Evolutionary conservation across 768 basidiomycete genomes (phyloP).

Genomic region (Tulasnella calospora): DNA sequence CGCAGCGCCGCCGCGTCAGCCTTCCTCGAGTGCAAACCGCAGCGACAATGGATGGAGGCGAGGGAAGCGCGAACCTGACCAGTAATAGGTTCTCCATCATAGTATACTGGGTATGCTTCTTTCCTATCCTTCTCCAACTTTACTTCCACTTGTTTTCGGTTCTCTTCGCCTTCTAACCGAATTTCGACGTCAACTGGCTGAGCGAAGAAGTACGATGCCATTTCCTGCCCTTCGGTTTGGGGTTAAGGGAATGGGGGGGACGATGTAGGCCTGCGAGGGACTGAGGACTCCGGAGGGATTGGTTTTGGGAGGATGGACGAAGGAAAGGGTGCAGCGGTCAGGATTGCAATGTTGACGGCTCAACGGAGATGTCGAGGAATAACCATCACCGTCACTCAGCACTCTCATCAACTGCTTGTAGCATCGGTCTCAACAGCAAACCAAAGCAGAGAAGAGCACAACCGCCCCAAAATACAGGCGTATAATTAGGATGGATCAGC

Average conservation of each 20-base stretch:
- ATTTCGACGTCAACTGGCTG: slow-evolving; percentile 89
- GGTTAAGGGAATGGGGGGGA: too few species aligned
- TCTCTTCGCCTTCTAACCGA: slow-evolving; percentile 82
- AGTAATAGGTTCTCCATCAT: slow-evolving; percentile 87
- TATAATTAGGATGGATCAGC: too few species aligned
- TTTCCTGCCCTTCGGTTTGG: neutral
- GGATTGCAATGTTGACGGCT: neutral
- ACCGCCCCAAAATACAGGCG: too few species aligned
- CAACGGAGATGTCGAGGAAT: neutral
- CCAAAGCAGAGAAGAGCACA: too few species aligned
- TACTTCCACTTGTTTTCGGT: slow-evolving; percentile 81
- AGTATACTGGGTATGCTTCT: slow-evolving; percentile 83
- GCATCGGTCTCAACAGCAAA: too few species aligned
- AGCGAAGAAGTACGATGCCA: slow-evolving; percentile 75
- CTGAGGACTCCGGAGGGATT: too few species aligned
- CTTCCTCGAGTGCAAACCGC: too few species aligned
- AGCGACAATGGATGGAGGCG: neutral
- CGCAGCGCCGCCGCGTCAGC: neutral
- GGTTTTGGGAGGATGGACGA: too few species aligned
- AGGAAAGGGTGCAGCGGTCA: too few species aligned
- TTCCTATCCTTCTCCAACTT: slow-evolving; percentile 85
- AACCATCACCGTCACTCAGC: too few species aligned
- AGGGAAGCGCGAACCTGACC: slow-evolving; percentile 58
- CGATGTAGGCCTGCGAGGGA: too few species aligned
- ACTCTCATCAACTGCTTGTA: too few species aligned